phyloP scores from a whole-genome alignment of 1,284 basidiomycete species.

The Boletellus deceptivus region DNA sequence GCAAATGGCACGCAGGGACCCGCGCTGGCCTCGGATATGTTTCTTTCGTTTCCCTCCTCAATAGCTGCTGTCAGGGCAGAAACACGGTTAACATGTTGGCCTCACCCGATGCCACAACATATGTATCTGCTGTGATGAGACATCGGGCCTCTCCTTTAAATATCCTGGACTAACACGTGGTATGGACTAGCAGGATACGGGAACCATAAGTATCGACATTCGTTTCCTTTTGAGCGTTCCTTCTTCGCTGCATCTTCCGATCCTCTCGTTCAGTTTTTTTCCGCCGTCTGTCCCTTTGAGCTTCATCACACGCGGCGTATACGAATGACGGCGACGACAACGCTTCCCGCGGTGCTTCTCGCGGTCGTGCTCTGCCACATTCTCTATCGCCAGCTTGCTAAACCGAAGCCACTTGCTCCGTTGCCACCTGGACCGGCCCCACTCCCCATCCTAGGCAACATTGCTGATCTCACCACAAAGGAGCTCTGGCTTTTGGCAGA shows the following conservation, averaged over 20 bases:
- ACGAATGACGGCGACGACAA: conserved; percentile 14
- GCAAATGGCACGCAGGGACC: too few relatives aligned
- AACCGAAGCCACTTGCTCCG: conserved; percentile 15
- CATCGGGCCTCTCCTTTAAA: not conserved
- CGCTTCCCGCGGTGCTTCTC: conserved; percentile 23
- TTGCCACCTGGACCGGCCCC: conserved; percentile 68
- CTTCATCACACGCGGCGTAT: conserved; percentile 7
- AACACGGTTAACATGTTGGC: not conserved
- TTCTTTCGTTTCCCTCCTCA: too few relatives aligned
- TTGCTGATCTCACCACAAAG: conserved; percentile 55
- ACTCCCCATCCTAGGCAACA: conserved; percentile 61
- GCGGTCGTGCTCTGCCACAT: conserved; percentile 15
- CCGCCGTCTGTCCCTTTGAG: not conserved
- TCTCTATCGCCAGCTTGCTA: conserved; percentile 17
- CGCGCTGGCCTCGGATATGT: too few relatives aligned
- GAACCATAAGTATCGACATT: not conserved
- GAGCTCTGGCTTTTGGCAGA: conserved; percentile 54
- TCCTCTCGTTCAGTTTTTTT: not conserved
- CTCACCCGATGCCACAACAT: not conserved
- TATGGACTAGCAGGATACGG: not conserved
- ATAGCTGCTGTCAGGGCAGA: not conserved
- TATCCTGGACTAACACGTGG: not conserved
- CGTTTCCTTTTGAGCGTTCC: conserved; percentile 17
- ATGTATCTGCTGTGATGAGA: not conserved
- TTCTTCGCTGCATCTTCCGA: conserved; percentile 23